Evolutionary conservation across 352 stramenopile species (phyloP).

Genomic region (Phytophthora boehmeriae): DNA sequence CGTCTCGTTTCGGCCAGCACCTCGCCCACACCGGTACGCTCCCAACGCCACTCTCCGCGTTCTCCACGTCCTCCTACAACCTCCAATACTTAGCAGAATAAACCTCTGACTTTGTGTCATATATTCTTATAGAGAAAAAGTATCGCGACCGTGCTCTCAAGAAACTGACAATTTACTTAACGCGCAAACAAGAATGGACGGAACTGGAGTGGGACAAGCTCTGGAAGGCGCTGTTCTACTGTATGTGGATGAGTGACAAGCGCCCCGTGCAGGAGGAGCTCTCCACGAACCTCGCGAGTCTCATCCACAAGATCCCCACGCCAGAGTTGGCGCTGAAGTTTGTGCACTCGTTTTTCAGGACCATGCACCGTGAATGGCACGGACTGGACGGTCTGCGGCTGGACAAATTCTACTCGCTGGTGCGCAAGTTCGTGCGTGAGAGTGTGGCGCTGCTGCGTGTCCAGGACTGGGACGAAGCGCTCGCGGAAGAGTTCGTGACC

Average conservation of each 20-base stretch:
- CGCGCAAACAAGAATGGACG: constrained; percentile 67
- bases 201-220: constrained; percentile 88
- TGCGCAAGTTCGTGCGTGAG: constrained; percentile 83
- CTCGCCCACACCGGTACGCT: constrained; percentile 79
- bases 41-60: background rate
- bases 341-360: constrained; percentile 83
- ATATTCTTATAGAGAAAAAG: constrained; percentile 77
- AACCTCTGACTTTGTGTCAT: constrained; percentile 11
- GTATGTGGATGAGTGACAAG: constrained; percentile 93
- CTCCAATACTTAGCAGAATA: background rate
- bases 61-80: background rate
- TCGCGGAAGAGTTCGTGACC: constrained; percentile 59
- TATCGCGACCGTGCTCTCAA: constrained; percentile 84
- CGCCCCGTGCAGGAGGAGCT: constrained; percentile 80
- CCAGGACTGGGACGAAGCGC: constrained; percentile 58
- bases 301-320: constrained; percentile 67
- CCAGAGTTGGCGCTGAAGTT: constrained; percentile 60
- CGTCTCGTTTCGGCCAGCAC: constrained; percentile 83
- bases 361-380: constrained; percentile 88
- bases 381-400: constrained; percentile 82
- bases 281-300: constrained; percentile 59
- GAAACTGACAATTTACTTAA: constrained; percentile 80
- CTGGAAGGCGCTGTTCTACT: constrained; percentile 91
- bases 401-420: constrained; percentile 88
- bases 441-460: constrained; percentile 59